phyloP scores from a whole-genome alignment of 371 early-diverging fungal genomes.

The Mucor sp. region DNA sequence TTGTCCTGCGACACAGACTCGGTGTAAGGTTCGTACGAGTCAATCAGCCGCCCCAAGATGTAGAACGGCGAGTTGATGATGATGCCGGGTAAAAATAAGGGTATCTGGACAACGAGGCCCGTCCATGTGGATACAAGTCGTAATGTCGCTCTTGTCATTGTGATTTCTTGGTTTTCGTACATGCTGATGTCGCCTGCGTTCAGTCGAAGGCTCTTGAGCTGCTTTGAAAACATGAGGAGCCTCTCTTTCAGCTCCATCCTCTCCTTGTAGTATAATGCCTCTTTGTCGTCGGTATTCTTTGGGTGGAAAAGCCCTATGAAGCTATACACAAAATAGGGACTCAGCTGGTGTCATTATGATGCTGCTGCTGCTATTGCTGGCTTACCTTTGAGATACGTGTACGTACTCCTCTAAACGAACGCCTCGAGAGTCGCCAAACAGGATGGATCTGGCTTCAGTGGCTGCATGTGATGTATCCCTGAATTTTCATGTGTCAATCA shows the following conservation, averaged over 20 bases:
- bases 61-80: slow-evolving; percentile 59
- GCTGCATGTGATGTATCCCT: slow-evolving; percentile 59
- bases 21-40: slow-evolving; percentile 50
- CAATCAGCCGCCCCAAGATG: slow-evolving; percentile 43
- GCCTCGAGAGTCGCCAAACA: slow-evolving; percentile 49
- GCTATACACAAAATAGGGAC: slow-evolving; percentile 1
- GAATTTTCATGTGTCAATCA: not conserved
- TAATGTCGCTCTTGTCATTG: slow-evolving; percentile 32
- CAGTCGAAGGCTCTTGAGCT: slow-evolving; percentile 39
- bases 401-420: slow-evolving; percentile 51
- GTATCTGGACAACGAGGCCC: slow-evolving; percentile 46
- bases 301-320: slow-evolving; percentile 40
- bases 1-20: slow-evolving; percentile 61
- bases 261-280: slow-evolving; percentile 11
- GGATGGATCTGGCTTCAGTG: slow-evolving; percentile 41
- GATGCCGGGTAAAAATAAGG: slow-evolving; percentile 59
- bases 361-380: not conserved
- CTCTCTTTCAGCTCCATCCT: slow-evolving; percentile 35
- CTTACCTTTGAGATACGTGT: slow-evolving; percentile 52
- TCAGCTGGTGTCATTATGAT: not conserved
- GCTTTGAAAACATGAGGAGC: slow-evolving; percentile 38
- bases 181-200: slow-evolving; percentile 46
- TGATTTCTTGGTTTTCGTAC: slow-evolving; percentile 48
- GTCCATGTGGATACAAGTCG: slow-evolving; percentile 40
- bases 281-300: slow-evolving; percentile 8